Conservation (phyloP, 257 asterid genomes). For the Rauvolfia tetraphylla region DNA sequence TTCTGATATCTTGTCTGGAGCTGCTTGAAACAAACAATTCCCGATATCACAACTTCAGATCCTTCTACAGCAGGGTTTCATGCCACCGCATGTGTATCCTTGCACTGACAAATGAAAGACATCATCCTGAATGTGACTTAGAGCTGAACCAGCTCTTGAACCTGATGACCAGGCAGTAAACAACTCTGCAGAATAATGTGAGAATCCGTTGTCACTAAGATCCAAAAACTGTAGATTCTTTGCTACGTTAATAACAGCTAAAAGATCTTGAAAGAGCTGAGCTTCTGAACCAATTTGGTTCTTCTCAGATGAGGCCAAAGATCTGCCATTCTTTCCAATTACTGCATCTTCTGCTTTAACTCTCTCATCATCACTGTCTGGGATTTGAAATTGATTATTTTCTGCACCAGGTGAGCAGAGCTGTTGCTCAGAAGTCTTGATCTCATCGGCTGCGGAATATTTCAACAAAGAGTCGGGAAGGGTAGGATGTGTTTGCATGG, state of each 20-base stretch:
- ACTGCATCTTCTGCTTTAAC: slow-evolving; percentile 24
- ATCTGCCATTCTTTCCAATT: slow-evolving; percentile 22
- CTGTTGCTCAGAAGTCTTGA: slow-evolving; percentile 25
- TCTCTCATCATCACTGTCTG: slow-evolving; percentile 78
- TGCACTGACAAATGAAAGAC: slow-evolving; percentile 57
- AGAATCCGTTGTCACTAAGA: slow-evolving; percentile 64
- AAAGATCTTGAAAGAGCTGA: slow-evolving; percentile 39
- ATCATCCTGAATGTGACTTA: slow-evolving; percentile 46
- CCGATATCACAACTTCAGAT: slow-evolving; percentile 23
- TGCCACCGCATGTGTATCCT: slow-evolving; percentile 59
- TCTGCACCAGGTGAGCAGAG: slow-evolving; percentile 18
- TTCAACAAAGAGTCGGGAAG: background rate
- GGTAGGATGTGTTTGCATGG: slow-evolving; percentile 15
- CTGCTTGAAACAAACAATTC: background rate
- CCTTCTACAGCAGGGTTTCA: slow-evolving; percentile 70
- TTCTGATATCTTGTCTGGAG: background rate
- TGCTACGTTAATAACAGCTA: slow-evolving; percentile 41
- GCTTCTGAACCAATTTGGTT: slow-evolving; percentile 18
- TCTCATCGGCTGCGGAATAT: slow-evolving; percentile 16
- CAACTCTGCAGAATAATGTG: slow-evolving; percentile 37
- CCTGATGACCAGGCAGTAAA: slow-evolving; percentile 59
- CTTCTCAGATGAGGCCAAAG: slow-evolving; percentile 17
- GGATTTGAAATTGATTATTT: slow-evolving; percentile 50
- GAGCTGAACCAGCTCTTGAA: slow-evolving; percentile 45
- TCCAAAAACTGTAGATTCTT: slow-evolving; percentile 47